A percentile compares a stretch with the other conserved stretches of the same genome.
These are phyloP conservation scores for Nemania sp. DNA, from an alignment of 2,329 filamentous ascomycete genomes.

Conservation along the genomic window DNA sequence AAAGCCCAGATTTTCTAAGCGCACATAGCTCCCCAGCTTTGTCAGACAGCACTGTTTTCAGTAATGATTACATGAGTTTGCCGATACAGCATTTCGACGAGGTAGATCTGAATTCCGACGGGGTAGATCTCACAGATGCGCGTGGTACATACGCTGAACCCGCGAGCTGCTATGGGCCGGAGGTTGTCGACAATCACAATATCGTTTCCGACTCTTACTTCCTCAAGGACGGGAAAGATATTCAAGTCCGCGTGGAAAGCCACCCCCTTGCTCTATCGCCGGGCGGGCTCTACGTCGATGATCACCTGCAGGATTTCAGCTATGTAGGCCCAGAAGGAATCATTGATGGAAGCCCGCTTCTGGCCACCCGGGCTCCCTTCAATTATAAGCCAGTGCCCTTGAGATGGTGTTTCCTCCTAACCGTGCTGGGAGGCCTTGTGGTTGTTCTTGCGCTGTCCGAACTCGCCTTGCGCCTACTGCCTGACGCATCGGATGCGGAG, in stretches of 20 bases:
- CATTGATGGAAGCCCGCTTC: constrained; percentile 26
- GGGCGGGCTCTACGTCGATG: constrained; percentile 28
- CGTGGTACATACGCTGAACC: constrained; percentile 27
- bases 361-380: constrained; percentile 18
- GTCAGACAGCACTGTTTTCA: constrained; percentile 33
- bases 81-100: constrained; percentile 32
- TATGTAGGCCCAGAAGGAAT: constrained; percentile 34
- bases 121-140: constrained; percentile 27
- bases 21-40: constrained; percentile 31
- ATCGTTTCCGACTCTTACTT: constrained; percentile 20
- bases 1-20: constrained; percentile 11
- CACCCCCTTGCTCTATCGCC: constrained; percentile 22
- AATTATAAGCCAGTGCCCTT: constrained; percentile 35
- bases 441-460: constrained; percentile 36
- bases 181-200: constrained; percentile 13
- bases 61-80: constrained; percentile 31
- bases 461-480: constrained; percentile 37
- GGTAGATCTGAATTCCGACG: constrained; percentile 31
- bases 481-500: constrained; percentile 27
- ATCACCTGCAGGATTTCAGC: constrained; percentile 21
- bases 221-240: constrained; percentile 26
- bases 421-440: constrained; percentile 27
- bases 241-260: constrained; percentile 30
- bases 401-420: constrained; percentile 27
- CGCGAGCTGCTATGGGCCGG: constrained; percentile 29